These are phyloP conservation scores for Cyclotella distinguenda DNA, from an alignment of 108 stramenopile genomes.

Conservation along the genomic window DNA sequence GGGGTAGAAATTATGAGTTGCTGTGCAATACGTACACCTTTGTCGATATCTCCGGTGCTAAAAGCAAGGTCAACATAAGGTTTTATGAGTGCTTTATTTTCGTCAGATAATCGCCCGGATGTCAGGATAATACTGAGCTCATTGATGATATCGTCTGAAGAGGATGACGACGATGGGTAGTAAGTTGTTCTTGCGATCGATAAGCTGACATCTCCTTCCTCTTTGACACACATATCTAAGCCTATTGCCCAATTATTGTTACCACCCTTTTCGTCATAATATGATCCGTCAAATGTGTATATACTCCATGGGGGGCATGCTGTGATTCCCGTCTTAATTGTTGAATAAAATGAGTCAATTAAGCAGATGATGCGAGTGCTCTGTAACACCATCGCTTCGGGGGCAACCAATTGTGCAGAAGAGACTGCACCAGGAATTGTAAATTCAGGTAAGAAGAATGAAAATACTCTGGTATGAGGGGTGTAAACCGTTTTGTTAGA, in stretches of 20 bases:
- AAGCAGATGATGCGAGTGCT: slow-evolving; percentile 10
- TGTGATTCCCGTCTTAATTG: slow-evolving; percentile 39
- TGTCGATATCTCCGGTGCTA: slow-evolving; percentile 13
- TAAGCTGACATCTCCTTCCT: slow-evolving; percentile 23
- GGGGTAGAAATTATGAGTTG: slow-evolving; percentile 46
- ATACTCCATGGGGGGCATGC: slow-evolving; percentile 2
- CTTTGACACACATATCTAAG: slow-evolving; percentile 5
- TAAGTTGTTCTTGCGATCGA: slow-evolving; percentile 9
- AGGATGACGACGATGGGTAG: slow-evolving; percentile 15
- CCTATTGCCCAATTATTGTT: background rate
- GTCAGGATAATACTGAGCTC: slow-evolving; percentile 58
- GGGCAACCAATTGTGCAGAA: slow-evolving; percentile 24
- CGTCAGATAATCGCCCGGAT: slow-evolving; percentile 31
- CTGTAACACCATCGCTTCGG: slow-evolving; percentile 38
- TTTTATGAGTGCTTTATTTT: slow-evolving; percentile 19
- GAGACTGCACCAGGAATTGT: slow-evolving; percentile 24
- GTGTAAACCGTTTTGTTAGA: background rate
- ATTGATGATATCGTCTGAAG: slow-evolving; percentile 37
- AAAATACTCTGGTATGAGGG: slow-evolving; percentile 40
- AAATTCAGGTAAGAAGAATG: slow-evolving; percentile 62
- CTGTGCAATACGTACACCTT: slow-evolving; percentile 40
- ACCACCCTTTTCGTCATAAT: background rate
- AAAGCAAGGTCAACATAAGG: slow-evolving; percentile 15
- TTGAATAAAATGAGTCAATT: slow-evolving; percentile 25
- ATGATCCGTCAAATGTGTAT: slow-evolving; percentile 19